Percentiles rank a stretch among this genome's conserved stretches.
These are phyloP conservation scores for Alternaria atra DNA, from an alignment of 2,329 filamentous ascomycete genomes.

Conservation along the genomic window DNA sequence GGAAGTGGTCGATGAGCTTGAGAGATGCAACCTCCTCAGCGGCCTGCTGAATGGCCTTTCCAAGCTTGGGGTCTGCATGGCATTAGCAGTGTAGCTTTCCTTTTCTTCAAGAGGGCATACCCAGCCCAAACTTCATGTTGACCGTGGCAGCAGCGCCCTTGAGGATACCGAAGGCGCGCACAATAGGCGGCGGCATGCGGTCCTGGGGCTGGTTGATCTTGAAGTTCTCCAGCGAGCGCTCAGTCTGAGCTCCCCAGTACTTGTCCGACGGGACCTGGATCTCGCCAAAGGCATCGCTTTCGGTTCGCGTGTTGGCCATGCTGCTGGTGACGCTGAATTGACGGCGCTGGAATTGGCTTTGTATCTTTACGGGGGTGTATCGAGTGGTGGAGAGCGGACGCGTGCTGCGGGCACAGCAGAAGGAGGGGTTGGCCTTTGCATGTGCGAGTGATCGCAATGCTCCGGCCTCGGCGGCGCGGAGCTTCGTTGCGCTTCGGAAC, in stretches of 20 bases:
- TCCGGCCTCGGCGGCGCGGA: slow-evolving; percentile 49
- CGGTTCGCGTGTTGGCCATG: slow-evolving; percentile 71
- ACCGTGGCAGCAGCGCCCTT: slow-evolving; percentile 96
- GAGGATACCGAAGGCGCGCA: slow-evolving; percentile 94
- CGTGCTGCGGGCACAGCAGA: slow-evolving; percentile 30
- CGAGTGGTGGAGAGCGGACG: slow-evolving; percentile 41
- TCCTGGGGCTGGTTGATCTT: slow-evolving; percentile 99
- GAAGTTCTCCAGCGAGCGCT: slow-evolving; percentile 97
- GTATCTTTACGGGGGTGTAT: slow-evolving; percentile 30
- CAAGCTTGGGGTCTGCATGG: slow-evolving; percentile 79
- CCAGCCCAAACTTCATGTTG: slow-evolving; percentile 91
- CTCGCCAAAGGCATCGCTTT: slow-evolving; percentile 98
- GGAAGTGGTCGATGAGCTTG: slow-evolving; percentile 96
- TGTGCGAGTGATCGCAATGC: slow-evolving; percentile 47
- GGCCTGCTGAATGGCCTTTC: slow-evolving; percentile 92
- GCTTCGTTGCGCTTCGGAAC: slow-evolving; percentile 47
- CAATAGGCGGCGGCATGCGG: slow-evolving; percentile 92
- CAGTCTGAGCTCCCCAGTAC: slow-evolving; percentile 99
- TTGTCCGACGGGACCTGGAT: slow-evolving; percentile 89
- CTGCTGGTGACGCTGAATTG: slow-evolving; percentile 45
- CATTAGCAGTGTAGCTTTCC: slow-evolving; percentile 27
- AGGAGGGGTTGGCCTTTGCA: slow-evolving; percentile 46
- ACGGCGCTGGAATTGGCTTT: slow-evolving; percentile 33
- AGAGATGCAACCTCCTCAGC: slow-evolving; percentile 91
- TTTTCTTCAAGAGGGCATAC: slow-evolving; percentile 58